Conservation (phyloP, 2,329 filamentous ascomycete species). For the Thermoascus crustaceus region DNA sequence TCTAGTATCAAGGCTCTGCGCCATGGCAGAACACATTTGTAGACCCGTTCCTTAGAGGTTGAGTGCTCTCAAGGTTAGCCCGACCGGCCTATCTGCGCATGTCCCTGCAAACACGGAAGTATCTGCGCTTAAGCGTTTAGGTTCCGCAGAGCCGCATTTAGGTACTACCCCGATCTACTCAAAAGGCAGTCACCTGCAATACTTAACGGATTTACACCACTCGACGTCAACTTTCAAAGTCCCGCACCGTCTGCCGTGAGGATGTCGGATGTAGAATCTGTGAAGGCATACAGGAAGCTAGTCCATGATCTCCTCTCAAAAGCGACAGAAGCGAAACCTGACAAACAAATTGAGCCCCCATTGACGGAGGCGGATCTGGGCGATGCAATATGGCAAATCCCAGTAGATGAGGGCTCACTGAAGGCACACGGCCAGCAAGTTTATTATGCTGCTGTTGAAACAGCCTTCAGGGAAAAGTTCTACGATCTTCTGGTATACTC, state of each 20-base stretch:
- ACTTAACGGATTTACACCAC: constrained; percentile 2
- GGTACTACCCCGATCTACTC: too few species aligned
- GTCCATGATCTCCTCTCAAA: constrained; percentile 51
- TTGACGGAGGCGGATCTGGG: constrained; percentile 58
- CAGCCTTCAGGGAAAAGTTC: constrained; percentile 72
- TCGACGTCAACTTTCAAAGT: not conserved
- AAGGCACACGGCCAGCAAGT: constrained; percentile 45
- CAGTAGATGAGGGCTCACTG: constrained; percentile 13
- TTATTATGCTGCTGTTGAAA: constrained; percentile 66
- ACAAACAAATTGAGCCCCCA: constrained; percentile 60
- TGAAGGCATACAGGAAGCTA: constrained; percentile 42
- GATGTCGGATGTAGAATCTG: constrained; percentile 27
- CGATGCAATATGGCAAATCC: constrained; percentile 33
- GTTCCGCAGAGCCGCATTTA: constrained; percentile 25
- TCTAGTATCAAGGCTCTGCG: constrained; percentile 40
- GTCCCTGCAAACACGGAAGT: constrained; percentile 17
- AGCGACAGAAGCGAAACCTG: constrained; percentile 52
- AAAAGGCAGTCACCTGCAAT: constrained; percentile 1
- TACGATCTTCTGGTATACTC: constrained; percentile 70
- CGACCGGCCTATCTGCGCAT: constrained; percentile 21
- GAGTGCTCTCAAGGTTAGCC: constrained; percentile 53
- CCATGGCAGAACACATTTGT: constrained; percentile 48
- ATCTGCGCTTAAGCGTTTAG: constrained; percentile 12
- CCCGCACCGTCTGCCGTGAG: constrained; percentile 7
- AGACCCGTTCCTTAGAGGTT: constrained; percentile 28